phyloP scores from a whole-genome alignment of 2,329 filamentous ascomycete genomes.

The Cercospora sojina region DNA sequence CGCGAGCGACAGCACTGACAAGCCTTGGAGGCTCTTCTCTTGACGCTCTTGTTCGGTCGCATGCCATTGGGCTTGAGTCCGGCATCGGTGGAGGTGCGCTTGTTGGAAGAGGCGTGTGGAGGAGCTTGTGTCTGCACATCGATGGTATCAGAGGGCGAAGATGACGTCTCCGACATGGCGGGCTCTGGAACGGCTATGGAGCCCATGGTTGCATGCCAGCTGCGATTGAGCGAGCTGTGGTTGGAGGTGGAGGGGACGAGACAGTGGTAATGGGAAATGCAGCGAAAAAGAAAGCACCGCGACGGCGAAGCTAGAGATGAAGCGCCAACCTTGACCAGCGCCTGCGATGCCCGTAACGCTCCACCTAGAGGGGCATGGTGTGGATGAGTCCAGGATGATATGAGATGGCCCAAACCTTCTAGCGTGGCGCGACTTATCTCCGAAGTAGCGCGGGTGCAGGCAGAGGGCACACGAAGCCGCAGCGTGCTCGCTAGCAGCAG shows the following conservation, averaged over 20 bases:
- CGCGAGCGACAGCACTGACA: slow-evolving; percentile 85
- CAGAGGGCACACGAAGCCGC: background rate
- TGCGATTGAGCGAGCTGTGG: slow-evolving; percentile 5
- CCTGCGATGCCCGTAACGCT: slow-evolving; percentile 19
- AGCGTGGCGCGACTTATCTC: slow-evolving; percentile 26
- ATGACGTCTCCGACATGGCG: slow-evolving; percentile 34
- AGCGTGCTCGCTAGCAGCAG: slow-evolving; percentile 3
- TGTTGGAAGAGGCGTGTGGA: slow-evolving; percentile 34
- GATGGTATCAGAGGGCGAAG: slow-evolving; percentile 32
- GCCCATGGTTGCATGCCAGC: slow-evolving; percentile 24
- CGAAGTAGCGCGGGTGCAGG: slow-evolving; percentile 5
- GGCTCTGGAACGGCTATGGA: slow-evolving; percentile 27
- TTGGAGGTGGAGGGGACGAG: slow-evolving; percentile 9
- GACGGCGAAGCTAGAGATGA: slow-evolving; percentile 17
- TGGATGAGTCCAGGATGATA: no score
- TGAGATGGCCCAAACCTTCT: slow-evolving; percentile 18
- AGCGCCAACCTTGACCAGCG: slow-evolving; percentile 21
- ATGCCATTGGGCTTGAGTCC: slow-evolving; percentile 52
- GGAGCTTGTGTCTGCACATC: slow-evolving; percentile 24
- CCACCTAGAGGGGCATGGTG: slow-evolving; percentile 25
- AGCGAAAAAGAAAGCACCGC: slow-evolving; percentile 18
- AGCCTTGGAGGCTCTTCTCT: slow-evolving; percentile 85
- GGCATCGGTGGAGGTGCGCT: slow-evolving; percentile 59
- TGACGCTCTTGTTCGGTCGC: slow-evolving; percentile 59
- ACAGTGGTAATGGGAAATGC: slow-evolving; percentile 11